Percentiles rank a stretch among this genome's conserved stretches.
phyloP scores from a whole-genome alignment of 768 basidiomycete species.

The Sistotremastrum suecicum region DNA sequence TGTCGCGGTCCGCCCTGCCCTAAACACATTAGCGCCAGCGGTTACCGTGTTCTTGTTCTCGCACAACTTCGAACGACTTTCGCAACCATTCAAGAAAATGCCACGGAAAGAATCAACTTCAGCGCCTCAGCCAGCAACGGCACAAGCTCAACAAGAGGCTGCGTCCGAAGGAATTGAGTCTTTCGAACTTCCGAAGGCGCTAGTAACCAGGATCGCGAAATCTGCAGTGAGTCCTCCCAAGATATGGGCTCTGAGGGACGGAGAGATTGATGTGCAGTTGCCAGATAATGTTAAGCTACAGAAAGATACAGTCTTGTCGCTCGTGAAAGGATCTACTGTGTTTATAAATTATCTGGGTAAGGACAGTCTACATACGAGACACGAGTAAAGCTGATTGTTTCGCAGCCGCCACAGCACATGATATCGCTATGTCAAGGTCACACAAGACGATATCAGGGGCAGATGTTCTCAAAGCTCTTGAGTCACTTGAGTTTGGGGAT shows the following conservation, averaged over 20 bases:
- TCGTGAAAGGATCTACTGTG: slow-evolving; percentile 82
- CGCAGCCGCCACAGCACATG: slow-evolving; percentile 56
- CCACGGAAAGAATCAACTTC: slow-evolving; percentile 46
- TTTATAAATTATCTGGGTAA: slow-evolving; percentile 89
- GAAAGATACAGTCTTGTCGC: slow-evolving; percentile 75
- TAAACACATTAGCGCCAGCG: no score
- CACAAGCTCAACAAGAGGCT: slow-evolving; percentile 67
- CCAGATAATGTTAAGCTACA: slow-evolving; percentile 78
- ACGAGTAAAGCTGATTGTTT: slow-evolving; percentile 1
- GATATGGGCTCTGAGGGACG: background rate
- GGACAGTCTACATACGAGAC: slow-evolving; percentile 13
- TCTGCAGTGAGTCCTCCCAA: slow-evolving; percentile 44
- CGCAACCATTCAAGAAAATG: slow-evolving; percentile 24
- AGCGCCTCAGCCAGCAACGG: slow-evolving; percentile 38
- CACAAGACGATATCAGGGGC: slow-evolving; percentile 84
- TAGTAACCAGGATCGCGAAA: slow-evolving; percentile 77
- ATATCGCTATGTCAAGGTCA: slow-evolving; percentile 69
- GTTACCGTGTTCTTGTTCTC: no score
- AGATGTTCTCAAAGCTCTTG: slow-evolving; percentile 80
- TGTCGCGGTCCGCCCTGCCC: no score
- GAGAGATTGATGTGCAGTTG: slow-evolving; percentile 32
- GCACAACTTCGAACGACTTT: no score
- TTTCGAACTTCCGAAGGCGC: slow-evolving; percentile 73
- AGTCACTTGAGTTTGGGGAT: slow-evolving; percentile 64
- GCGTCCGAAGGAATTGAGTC: slow-evolving; percentile 80